phyloP scores from a whole-genome alignment of 2,329 filamentous ascomycete species.

The Thielaviopsis musarum region DNA sequence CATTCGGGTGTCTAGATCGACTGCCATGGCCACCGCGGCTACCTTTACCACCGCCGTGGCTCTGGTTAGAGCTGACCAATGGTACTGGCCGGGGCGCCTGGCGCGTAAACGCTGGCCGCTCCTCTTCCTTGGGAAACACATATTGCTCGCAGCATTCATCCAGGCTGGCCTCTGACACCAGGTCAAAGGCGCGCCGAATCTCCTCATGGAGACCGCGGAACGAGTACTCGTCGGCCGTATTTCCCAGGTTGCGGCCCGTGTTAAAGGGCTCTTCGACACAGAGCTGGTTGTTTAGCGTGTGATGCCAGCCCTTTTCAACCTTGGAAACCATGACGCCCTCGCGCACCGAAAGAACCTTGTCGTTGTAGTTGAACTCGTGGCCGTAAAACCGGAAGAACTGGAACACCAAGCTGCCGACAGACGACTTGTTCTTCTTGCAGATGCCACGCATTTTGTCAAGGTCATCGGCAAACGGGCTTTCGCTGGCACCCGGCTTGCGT shows the following conservation, averaged over 20 bases:
- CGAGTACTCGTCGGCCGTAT: constrained; percentile 89
- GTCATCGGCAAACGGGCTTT: constrained; percentile 76
- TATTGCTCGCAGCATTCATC: constrained; percentile 76
- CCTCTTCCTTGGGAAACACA: constrained; percentile 72
- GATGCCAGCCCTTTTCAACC: constrained; percentile 75
- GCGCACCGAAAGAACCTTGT: constrained; percentile 67
- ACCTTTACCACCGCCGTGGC: constrained; percentile 31
- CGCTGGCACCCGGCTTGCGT: constrained; percentile 38
- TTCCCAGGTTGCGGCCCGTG: constrained; percentile 71
- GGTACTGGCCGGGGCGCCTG: constrained; percentile 38
- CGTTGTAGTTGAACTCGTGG: constrained; percentile 82
- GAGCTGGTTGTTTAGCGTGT: constrained; percentile 62
- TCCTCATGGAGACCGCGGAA: constrained; percentile 85
- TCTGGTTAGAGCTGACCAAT: constrained; percentile 44
- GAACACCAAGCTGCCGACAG: constrained; percentile 73
- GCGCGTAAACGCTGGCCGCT: constrained; percentile 37
- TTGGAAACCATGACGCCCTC: constrained; percentile 65
- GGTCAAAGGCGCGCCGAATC: constrained; percentile 71
- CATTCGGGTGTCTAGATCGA: constrained; percentile 29
- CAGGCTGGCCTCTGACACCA: constrained; percentile 63
- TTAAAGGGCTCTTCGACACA: constrained; percentile 98
- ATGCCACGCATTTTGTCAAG: constrained; percentile 56
- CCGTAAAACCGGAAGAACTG: constrained; percentile 92
- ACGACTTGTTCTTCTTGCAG: constrained; percentile 65
- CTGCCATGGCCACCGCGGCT: constrained; percentile 19